Percentiles rank a stretch among this genome's conserved stretches.
phyloP scores from a whole-genome alignment of 2,329 filamentous ascomycete genomes.

The Parafenestella ontariensis region DNA sequence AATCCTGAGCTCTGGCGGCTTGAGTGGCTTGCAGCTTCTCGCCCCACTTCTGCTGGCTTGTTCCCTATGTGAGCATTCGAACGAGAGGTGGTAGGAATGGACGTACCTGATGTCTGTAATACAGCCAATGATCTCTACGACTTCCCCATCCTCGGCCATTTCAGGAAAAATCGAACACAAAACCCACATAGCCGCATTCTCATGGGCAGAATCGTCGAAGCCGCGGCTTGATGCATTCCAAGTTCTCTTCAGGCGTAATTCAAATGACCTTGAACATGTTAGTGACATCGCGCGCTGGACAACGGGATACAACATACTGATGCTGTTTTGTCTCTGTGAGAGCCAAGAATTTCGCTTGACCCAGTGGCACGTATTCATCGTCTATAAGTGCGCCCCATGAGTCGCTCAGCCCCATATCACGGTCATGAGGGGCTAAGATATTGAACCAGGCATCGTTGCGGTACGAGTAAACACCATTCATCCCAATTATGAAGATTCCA shows the following conservation, averaged over 20 bases:
- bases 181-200: slow-evolving; percentile 37
- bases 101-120: slow-evolving; percentile 44
- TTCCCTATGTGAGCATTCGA: neutral
- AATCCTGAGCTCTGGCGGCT: too few species aligned
- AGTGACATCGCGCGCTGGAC: neutral
- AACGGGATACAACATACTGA: slow-evolving; percentile 12
- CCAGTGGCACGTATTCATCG: slow-evolving; percentile 16
- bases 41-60: too few species aligned
- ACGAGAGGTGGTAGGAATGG: neutral
- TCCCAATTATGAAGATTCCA: slow-evolving; percentile 50
- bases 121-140: slow-evolving; percentile 44
- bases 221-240: slow-evolving; percentile 36
- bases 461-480: slow-evolving; percentile 47
- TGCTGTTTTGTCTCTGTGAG: slow-evolving; percentile 24
- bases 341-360: slow-evolving; percentile 20
- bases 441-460: slow-evolving; percentile 50
- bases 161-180: slow-evolving; percentile 41
- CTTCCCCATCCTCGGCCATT: slow-evolving; percentile 23
- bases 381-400: slow-evolving; percentile 29
- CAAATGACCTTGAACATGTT: slow-evolving; percentile 28
- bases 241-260: slow-evolving; percentile 48
- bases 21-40: too few species aligned
- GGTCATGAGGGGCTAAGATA: slow-evolving; percentile 32
- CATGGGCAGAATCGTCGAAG: slow-evolving; percentile 12
- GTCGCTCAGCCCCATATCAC: slow-evolving; percentile 19